Evolutionary conservation across 2,329 filamentous ascomycete species (phyloP), one percentile per base, ranked within the genome.

Genomic region (Aquanectria penicillioides): DNA sequence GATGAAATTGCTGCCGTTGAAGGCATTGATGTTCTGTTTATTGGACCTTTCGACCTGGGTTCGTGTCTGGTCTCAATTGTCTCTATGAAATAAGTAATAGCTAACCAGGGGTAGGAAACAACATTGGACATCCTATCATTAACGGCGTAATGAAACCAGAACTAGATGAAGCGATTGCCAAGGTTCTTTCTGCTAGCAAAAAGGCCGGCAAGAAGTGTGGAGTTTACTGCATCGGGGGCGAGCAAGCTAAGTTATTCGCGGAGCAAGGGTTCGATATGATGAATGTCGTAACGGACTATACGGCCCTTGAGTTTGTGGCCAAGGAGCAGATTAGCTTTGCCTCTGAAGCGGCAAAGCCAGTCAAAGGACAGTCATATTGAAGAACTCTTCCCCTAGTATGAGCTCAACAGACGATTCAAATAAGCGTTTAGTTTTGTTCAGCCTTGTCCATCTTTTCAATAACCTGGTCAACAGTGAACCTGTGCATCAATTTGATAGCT

Each of bases 401-500:
- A 50, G 20, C n/a, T n/a, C n/a, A n/a, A n/a, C n/a, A n/a, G n/a
- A n/a, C n/a, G n/a, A n/a, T n/a, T n/a, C 5, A 15, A 20, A 1
- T 5, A 12, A 9, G 23, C 12, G 23, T 46, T 55, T 66, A 71
- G 46, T 52, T 62, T 20, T 65, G 61, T 63, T 84, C 81, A 11
- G 82, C 83, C 31, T 82, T 76, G 67, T 93, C 86, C 89, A 94
- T 92, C 72, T 88, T 85, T 15, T 80, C 81, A 60, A 86, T 79
- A 3, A 94, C 85, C 57, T 93, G 84, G 5, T 87, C 84, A 22
- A 83, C 77, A 0, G 85, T 89, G 74, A 94, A 92, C 15, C 89
- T 83, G 73, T 94, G 91, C 90, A 94, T 94, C 43, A 94, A 78
- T 73, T 93, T 93, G 54, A 84, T 76, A 2, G 89, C 87, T 61